A percentile compares a stretch with the other conserved stretches of the same genome.
These are phyloP conservation scores for Penicillium egyptiacum DNA, from an alignment of 495 filamentous ascomycete species.

Conservation along the genomic window DNA sequence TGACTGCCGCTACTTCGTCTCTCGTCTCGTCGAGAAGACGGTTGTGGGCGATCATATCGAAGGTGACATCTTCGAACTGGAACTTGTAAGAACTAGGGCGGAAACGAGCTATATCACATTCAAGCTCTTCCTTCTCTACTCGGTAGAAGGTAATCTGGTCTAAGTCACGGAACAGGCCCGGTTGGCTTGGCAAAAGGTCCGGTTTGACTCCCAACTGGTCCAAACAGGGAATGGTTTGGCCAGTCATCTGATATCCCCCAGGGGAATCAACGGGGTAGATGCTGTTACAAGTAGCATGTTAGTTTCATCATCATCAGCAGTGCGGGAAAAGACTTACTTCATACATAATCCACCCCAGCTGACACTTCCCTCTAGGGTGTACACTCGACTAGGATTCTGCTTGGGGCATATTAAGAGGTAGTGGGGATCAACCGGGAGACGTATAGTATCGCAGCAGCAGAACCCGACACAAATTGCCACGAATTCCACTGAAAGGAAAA, in stretches of 20 bases:
- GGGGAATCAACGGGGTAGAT: constrained; percentile 49
- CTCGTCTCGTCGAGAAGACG: constrained; percentile 37
- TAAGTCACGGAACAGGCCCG: constrained; percentile 60
- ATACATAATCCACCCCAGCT: constrained; percentile 56
- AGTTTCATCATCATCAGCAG: background rate
- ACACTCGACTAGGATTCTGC: constrained; percentile 58
- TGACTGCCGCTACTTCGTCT: constrained; percentile 44
- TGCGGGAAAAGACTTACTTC: constrained; percentile 21
- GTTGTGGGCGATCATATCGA: constrained; percentile 58
- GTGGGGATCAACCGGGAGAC: constrained; percentile 57
- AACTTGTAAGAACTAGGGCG: constrained; percentile 51
- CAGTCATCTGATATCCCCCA: constrained; percentile 59
- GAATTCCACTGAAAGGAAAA: constrained; percentile 48
- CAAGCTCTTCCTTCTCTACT: constrained; percentile 51
- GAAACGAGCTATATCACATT: constrained; percentile 36
- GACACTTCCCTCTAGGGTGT: constrained; percentile 56
- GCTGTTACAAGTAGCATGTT: constrained; percentile 44
- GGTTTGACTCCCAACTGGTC: constrained; percentile 54
- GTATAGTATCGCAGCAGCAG: constrained; percentile 53
- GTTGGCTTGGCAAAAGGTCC: constrained; percentile 42
- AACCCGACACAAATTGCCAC: constrained; percentile 59
- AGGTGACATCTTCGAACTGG: constrained; percentile 45
- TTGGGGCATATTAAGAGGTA: constrained; percentile 56
- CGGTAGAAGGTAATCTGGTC: constrained; percentile 57
- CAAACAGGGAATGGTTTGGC: constrained; percentile 53